Evolutionary conservation across 345 rosid genomes (phyloP).

Genomic region (Aquilaria sinensis): DNA sequence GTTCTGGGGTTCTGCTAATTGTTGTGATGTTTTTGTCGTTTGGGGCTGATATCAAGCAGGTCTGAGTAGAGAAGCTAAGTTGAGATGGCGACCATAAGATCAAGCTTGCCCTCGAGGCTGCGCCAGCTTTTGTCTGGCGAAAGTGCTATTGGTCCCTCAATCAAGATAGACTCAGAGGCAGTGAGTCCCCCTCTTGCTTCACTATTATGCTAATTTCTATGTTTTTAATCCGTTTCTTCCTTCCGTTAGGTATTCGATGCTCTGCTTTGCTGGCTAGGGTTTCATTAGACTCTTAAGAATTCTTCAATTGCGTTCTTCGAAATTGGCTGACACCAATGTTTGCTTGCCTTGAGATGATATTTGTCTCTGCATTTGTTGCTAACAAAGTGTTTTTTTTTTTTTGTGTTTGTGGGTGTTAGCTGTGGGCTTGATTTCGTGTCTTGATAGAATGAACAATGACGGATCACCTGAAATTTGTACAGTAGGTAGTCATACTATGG

Average conservation of each 20-base stretch:
- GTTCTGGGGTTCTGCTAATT: constrained; percentile 3
- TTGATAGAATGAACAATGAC: no score
- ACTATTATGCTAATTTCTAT: no score
- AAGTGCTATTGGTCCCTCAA: constrained; percentile 63
- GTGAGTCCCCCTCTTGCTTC: constrained; percentile 37
- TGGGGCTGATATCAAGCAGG: constrained; percentile 17
- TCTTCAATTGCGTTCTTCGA: not conserved
- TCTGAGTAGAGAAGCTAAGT: constrained; percentile 35
- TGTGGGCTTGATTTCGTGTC: no score
- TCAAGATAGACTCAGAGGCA: constrained; percentile 78
- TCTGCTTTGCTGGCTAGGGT: not conserved
- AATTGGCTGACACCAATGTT: no score
- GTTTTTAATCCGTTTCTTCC: not conserved
- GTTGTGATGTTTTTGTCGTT: not conserved
- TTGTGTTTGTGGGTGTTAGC: no score
- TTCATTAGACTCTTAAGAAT: not conserved
- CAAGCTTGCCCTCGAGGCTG: constrained; percentile 85
- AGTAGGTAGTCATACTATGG: no score
- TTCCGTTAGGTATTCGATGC: not conserved
- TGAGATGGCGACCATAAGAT: constrained; percentile 73
- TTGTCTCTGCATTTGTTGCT: no score
- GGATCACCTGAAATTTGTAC: no score
- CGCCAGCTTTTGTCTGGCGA: constrained; percentile 92
- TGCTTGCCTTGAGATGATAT: no score
- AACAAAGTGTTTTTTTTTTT: no score